Percentiles rank a stretch among this genome's conserved stretches.
phyloP scores from a whole-genome alignment of 805 yeast species.

The Lachancea sp. region DNA sequence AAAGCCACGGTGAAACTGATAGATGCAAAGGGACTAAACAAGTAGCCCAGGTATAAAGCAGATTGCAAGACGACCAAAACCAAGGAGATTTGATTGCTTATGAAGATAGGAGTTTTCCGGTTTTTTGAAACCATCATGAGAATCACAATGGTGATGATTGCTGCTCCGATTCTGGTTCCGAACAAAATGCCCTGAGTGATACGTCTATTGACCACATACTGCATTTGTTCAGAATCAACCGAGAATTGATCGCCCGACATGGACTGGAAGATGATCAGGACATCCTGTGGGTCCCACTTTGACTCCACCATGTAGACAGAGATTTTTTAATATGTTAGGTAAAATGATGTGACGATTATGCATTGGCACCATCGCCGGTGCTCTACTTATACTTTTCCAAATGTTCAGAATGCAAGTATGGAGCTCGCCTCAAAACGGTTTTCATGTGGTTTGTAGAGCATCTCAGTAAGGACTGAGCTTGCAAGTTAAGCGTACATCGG shows the following conservation, averaged over 20 bases:
- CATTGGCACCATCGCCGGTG: neutral
- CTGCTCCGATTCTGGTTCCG: constrained; percentile 56
- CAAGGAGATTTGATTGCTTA: constrained; percentile 62
- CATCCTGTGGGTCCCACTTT: constrained; percentile 1
- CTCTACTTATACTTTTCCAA: neutral
- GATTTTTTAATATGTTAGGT: neutral
- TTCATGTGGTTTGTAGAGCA: neutral
- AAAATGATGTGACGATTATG: no score
- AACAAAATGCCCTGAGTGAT: constrained; percentile 41
- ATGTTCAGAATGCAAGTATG: no score
- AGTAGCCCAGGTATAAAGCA: constrained; percentile 48
- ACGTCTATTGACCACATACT: constrained; percentile 31
- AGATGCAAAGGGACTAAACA: constrained; percentile 47
- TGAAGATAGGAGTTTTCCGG: constrained; percentile 60
- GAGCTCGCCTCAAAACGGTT: no score
- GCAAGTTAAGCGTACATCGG: no score
- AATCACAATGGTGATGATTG: constrained; percentile 40
- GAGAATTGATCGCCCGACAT: constrained; percentile 34
- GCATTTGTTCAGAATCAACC: constrained; percentile 39
- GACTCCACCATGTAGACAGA: neutral
- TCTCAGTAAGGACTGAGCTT: neutral
- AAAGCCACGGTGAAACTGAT: constrained; percentile 43
- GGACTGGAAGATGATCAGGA: constrained; percentile 32
- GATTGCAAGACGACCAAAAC: constrained; percentile 53
- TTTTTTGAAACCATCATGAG: constrained; percentile 46